These are phyloP conservation scores for Cyclotella kingstonii DNA, from an alignment of 108 stramenopile genomes.

Conservation along the genomic window DNA sequence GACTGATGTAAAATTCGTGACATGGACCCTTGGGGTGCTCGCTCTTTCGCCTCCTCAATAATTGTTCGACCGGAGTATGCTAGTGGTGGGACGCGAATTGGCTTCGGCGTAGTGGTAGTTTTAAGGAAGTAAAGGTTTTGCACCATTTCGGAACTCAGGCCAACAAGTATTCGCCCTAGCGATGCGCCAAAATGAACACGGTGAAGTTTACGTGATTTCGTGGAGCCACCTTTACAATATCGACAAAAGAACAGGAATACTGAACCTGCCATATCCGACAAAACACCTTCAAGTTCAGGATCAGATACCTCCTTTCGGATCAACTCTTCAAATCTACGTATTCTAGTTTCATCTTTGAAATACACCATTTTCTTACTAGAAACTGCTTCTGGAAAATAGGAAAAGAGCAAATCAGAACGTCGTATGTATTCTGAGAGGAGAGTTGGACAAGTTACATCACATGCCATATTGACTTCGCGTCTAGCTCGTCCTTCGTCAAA, in stretches of 20 bases:
- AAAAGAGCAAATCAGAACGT: conserved; percentile 38
- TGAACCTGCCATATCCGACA: conserved; percentile 27
- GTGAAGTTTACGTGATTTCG: background rate
- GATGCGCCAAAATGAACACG: conserved; percentile 9
- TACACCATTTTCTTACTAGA: conserved; percentile 10
- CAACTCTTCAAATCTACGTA: conserved; percentile 26
- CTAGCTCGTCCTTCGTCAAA: conserved; percentile 42
- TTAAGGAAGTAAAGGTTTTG: conserved; percentile 21
- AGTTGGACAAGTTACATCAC: background rate
- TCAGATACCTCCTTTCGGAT: conserved; percentile 27
- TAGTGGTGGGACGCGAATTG: conserved; percentile 20
- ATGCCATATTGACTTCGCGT: conserved; percentile 26
- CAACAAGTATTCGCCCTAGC: conserved; percentile 35
- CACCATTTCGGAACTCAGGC: conserved; percentile 14
- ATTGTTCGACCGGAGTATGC: conserved; percentile 25
- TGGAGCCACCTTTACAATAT: background rate
- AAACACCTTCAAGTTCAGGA: background rate
- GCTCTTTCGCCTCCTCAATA: conserved; percentile 36
- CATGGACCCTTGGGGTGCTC: conserved; percentile 24
- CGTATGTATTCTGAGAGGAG: conserved; percentile 14
- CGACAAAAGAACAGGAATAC: conserved; percentile 36
- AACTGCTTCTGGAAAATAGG: conserved; percentile 37
- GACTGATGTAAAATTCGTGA: conserved; percentile 14
- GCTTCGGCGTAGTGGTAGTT: conserved; percentile 19
- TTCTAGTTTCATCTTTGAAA: conserved; percentile 16